These are phyloP conservation scores for Boletus edulis DNA, from an alignment of 768 basidiomycete species.

Conservation along the genomic window DNA sequence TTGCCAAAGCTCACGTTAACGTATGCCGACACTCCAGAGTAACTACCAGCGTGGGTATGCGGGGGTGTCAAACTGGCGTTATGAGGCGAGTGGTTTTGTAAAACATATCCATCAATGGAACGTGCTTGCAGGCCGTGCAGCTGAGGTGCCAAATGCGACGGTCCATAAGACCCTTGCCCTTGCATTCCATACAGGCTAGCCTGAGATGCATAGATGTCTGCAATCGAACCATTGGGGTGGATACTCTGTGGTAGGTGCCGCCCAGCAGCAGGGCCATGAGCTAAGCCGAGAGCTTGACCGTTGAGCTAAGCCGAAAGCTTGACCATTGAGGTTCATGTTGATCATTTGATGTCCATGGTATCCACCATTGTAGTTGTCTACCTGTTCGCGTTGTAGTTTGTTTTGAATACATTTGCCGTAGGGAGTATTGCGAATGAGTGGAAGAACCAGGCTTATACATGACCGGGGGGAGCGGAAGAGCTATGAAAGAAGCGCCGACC, in stretches of 20 bases:
- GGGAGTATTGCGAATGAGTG: slow-evolving; percentile 97
- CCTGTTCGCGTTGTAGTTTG: slow-evolving; percentile 93
- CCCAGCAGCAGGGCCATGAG: slow-evolving; percentile 38
- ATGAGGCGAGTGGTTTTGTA: slow-evolving; percentile 70
- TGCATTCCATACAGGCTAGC: slow-evolving; percentile 61
- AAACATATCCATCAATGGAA: slow-evolving; percentile 77
- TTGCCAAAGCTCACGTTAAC: slow-evolving; percentile 53
- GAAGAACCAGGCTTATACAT: slow-evolving; percentile 75
- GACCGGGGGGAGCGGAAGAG: too few species aligned
- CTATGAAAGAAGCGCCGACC: too few species aligned
- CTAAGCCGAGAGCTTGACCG: slow-evolving; percentile 53
- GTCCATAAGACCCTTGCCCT: slow-evolving; percentile 56
- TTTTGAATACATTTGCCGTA: slow-evolving; percentile 99
- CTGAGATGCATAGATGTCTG: slow-evolving; percentile 65
- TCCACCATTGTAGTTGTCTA: slow-evolving; percentile 59
- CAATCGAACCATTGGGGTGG: slow-evolving; percentile 51
- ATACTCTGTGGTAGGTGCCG: slow-evolving; percentile 58
- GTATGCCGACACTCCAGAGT: slow-evolving; percentile 53
- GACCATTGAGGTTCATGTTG: slow-evolving; percentile 51
- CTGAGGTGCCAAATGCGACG: slow-evolving; percentile 49
- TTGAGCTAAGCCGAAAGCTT: too few species aligned
- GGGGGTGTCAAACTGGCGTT: slow-evolving; percentile 59
- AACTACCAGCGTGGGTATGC: slow-evolving; percentile 52
- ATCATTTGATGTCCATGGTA: slow-evolving; percentile 63
- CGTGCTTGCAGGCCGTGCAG: slow-evolving; percentile 65